Evolutionary conservation across 192 early-diverging fungal genomes (phyloP).

Genomic region (Obelidium mucronatum): DNA sequence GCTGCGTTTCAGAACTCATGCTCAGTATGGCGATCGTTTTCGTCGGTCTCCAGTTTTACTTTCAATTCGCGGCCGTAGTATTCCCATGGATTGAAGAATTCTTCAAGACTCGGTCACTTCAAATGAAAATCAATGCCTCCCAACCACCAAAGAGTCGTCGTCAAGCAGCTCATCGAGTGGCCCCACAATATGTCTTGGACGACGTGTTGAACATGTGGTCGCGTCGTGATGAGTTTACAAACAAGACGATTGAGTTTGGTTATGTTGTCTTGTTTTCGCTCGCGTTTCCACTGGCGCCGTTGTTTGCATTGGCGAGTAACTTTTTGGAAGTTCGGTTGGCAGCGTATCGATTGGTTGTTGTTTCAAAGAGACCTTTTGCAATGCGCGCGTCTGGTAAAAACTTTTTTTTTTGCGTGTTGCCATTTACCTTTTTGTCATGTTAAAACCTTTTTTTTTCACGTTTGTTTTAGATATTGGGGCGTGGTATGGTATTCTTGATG

Average conservation of each 20-base stretch:
- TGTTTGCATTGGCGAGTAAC: conserved; percentile 70
- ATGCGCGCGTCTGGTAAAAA: too few species aligned
- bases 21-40: conserved; percentile 70
- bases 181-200: conserved; percentile 31
- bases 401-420: too few species aligned
- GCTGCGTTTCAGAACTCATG: conserved; percentile 63
- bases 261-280: conserved; percentile 72
- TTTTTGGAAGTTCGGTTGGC: conserved; percentile 67
- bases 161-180: conserved; percentile 1
- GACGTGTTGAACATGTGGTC: conserved; percentile 23
- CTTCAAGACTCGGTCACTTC: not conserved
- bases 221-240: not conserved
- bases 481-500: conserved; percentile 14
- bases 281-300: conserved; percentile 73
- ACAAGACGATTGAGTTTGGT: conserved; percentile 70
- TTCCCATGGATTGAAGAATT: conserved; percentile 46
- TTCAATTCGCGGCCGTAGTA: conserved; percentile 55
- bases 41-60: conserved; percentile 61
- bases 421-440: too few species aligned
- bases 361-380: conserved; percentile 36
- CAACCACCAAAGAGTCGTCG: not conserved
- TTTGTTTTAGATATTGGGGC: conserved; percentile 41
- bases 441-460: too few species aligned
- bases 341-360: conserved; percentile 42
- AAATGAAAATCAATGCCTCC: not conserved